These are phyloP conservation scores for Amniculicola lignicola DNA, from an alignment of 495 filamentous ascomycete species.

Conservation along the genomic window DNA sequence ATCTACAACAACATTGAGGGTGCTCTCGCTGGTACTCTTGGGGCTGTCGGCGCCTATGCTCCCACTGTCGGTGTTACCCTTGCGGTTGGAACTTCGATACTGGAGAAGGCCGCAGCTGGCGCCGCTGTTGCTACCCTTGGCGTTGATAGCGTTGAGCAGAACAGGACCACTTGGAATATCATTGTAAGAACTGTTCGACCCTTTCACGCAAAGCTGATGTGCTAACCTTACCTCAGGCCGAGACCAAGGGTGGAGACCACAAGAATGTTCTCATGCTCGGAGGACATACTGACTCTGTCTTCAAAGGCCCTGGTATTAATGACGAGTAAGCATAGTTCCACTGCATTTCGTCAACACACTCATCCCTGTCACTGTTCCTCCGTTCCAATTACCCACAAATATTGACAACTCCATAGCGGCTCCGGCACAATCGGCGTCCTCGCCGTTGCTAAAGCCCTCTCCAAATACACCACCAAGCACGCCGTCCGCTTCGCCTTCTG, in stretches of 20 bases:
- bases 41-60: slow-evolving; percentile 49
- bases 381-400: no score
- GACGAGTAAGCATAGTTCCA: no score
- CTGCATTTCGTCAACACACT: no score
- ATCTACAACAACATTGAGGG: slow-evolving; percentile 66
- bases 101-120: slow-evolving; percentile 44
- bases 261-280: slow-evolving; percentile 63
- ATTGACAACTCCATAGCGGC: no score
- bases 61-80: slow-evolving; percentile 55
- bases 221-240: no score
- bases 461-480: slow-evolving; percentile 58
- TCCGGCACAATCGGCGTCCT: slow-evolving; percentile 63
- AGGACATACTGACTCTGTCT: slow-evolving; percentile 68
- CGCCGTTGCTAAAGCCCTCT: slow-evolving; percentile 60
- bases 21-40: slow-evolving; percentile 55
- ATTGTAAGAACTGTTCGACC: no score
- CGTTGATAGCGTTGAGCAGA: slow-evolving; percentile 43
- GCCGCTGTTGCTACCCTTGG: slow-evolving; percentile 30
- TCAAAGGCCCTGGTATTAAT: slow-evolving; percentile 62
- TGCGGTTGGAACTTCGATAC: slow-evolving; percentile 51
- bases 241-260: slow-evolving; percentile 63
- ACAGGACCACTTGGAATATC: slow-evolving; percentile 53
- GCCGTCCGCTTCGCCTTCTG: slow-evolving; percentile 69
- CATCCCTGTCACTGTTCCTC: no score
- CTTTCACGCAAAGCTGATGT: no score